Conservation (phyloP, 139 green algal species). For the Diplosphaera chodatii region DNA sequence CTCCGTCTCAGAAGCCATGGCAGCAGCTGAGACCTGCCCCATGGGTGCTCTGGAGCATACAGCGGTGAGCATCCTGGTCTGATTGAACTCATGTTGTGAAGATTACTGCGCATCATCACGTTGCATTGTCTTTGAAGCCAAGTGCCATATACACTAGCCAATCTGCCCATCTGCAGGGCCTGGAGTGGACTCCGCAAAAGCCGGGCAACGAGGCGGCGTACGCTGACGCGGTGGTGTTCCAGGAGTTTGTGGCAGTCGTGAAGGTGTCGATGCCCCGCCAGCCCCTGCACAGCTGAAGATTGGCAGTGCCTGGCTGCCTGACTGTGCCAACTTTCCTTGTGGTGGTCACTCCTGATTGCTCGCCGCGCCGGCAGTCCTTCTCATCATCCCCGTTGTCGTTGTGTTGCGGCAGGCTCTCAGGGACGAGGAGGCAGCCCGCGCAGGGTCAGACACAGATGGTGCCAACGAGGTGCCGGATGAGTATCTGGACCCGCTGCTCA, state of each 20-base stretch:
- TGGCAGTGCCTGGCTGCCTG: too few species aligned
- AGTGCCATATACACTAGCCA: too few species aligned
- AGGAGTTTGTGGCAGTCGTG: neutral
- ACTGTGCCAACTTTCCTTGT: too few species aligned
- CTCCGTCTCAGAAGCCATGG: neutral
- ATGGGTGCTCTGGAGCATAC: neutral
- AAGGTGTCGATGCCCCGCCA: neutral
- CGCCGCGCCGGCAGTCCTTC: too few species aligned
- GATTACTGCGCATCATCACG: too few species aligned
- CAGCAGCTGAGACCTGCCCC: neutral
- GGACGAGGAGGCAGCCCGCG: neutral
- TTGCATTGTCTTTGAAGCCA: too few species aligned
- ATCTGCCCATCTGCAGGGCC: too few species aligned
- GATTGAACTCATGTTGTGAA: too few species aligned
- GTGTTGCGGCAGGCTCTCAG: neutral
- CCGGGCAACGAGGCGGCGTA: neutral
- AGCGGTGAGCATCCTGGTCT: too few species aligned
- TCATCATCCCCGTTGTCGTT: too few species aligned
- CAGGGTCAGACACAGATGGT: neutral
- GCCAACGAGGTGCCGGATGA: constrained; percentile 32
- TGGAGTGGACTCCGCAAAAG: neutral
- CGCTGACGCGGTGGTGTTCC: neutral
- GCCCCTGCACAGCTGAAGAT: too few species aligned
- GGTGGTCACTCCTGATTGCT: too few species aligned
- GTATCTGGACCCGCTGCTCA: constrained; percentile 43